Conservation (phyloP, 768 basidiomycete species). For the Scleroderma bovista region DNA sequence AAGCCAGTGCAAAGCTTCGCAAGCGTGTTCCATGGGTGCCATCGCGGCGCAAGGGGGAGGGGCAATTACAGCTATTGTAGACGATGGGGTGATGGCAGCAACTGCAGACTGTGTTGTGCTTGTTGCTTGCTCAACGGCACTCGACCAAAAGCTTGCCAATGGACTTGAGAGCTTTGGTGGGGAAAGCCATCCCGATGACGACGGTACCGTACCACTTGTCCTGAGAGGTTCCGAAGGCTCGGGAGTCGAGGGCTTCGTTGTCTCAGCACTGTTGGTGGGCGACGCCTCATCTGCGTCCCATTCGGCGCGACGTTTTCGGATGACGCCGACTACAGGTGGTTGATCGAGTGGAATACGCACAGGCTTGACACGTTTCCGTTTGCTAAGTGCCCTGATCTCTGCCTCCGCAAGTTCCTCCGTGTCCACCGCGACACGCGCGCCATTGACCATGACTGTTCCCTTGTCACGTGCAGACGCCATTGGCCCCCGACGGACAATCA, state of each 20-base stretch:
- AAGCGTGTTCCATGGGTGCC: slow-evolving; percentile 71
- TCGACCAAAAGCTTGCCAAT: slow-evolving; percentile 65
- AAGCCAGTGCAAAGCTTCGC: slow-evolving; percentile 78
- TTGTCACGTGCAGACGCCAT: slow-evolving; percentile 61
- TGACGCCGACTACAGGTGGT: slow-evolving; percentile 72
- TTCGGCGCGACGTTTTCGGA: slow-evolving; percentile 64
- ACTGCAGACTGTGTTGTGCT: slow-evolving; percentile 73
- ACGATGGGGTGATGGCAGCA: slow-evolving; percentile 63
- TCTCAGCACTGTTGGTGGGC: slow-evolving; percentile 11
- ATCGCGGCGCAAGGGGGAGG: slow-evolving; percentile 49
- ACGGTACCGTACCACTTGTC: slow-evolving; percentile 6
- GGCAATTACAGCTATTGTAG: slow-evolving; percentile 33
- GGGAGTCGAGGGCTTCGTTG: slow-evolving; percentile 6
- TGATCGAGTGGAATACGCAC: slow-evolving; percentile 88
- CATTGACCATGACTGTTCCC: slow-evolving; percentile 84
- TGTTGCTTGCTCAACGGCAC: slow-evolving; percentile 68
- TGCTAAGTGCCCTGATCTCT: slow-evolving; percentile 78
- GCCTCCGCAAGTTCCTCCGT: slow-evolving; percentile 82
- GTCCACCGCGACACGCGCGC: slow-evolving; percentile 77
- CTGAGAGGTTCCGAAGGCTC: slow-evolving; percentile 15
- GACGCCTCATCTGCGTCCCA: slow-evolving; percentile 55
- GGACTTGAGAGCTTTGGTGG: slow-evolving; percentile 67
- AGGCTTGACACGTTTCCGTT: slow-evolving; percentile 84
- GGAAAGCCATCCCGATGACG: slow-evolving; percentile 46
- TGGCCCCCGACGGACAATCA: slow-evolving; percentile 70